Evolutionary conservation across 169 alveolate genomes (phyloP).

Genomic region (Sarcocystis neurona): DNA sequence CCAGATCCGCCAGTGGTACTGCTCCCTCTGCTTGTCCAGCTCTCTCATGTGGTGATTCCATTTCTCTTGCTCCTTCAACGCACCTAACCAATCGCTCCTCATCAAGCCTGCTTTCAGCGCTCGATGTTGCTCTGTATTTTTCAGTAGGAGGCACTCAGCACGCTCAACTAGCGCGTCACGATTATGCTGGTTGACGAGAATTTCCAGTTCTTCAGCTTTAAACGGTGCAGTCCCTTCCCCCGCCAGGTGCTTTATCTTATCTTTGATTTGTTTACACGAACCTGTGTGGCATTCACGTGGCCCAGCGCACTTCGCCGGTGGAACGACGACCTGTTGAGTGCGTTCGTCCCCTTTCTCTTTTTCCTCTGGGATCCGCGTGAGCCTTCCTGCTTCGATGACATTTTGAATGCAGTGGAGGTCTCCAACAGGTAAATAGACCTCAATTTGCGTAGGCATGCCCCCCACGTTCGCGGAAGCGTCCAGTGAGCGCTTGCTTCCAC

Average conservation of each 20-base stretch:
- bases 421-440: no score
- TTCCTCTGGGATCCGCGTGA: no score
- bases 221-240: slow-evolving; percentile 18
- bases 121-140: neutral
- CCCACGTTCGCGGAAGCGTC: no score
- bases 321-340: no score
- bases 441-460: no score
- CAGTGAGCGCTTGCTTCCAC: no score
- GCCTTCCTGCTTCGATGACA: no score
- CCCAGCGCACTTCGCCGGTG: no score
- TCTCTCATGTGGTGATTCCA: neutral
- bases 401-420: no score
- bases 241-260: neutral
- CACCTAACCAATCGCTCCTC: slow-evolving; percentile 15
- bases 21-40: neutral
- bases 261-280: neutral
- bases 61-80: neutral
- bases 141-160: neutral
- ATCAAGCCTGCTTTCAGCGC: slow-evolving; percentile 21
- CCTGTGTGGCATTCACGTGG: no score
- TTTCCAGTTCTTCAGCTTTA: neutral
- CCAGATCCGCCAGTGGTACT: neutral
- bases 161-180: neutral
- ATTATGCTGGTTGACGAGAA: neutral
- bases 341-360: no score